Percentiles rank a stretch among this genome's conserved stretches.
Evolutionary conservation across 2,329 filamentous ascomycete genomes (phyloP).

Genomic region (Drechmeria coniospora): DNA sequence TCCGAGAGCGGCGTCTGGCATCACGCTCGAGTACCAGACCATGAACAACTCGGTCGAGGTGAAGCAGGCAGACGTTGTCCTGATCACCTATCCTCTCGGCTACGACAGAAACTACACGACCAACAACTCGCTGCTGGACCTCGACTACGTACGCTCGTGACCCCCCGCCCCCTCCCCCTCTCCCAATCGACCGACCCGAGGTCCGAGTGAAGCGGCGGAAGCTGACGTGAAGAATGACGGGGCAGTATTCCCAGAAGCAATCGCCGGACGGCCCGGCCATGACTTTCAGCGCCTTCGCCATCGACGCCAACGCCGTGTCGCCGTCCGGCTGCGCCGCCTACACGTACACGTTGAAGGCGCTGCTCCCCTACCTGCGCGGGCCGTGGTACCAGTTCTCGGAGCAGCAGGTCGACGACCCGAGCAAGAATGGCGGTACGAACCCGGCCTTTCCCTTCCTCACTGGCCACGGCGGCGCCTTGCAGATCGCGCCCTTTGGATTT

Average conservation of each 20-base stretch:
- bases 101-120: conserved; percentile 29
- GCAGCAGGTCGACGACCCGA: conserved; percentile 46
- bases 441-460: conserved; percentile 59
- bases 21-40: conserved; percentile 48
- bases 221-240: conserved; percentile 33
- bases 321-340: conserved; percentile 52
- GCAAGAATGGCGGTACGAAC: conserved; percentile 31
- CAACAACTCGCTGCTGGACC: conserved; percentile 7
- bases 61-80: conserved; percentile 55
- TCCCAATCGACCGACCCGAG: too few relatives aligned
- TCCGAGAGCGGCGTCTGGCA: conserved; percentile 12
- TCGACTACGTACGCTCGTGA: conserved; percentile 8
- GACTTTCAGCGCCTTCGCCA: conserved; percentile 57
- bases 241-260: conserved; percentile 15
- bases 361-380: conserved; percentile 44
- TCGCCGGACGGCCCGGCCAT: conserved; percentile 50
- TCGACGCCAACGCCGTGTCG: conserved; percentile 50
- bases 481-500: conserved; percentile 51
- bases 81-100: conserved; percentile 47
- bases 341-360: conserved; percentile 49
- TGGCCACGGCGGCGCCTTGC: conserved; percentile 54
- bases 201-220: conserved; percentile 47
- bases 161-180: conserved; percentile 29
- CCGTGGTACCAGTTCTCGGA: conserved; percentile 61
- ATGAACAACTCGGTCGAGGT: conserved; percentile 52